Conservation (phyloP, 257 asterid species). For the Przewalskia tangutica region DNA sequence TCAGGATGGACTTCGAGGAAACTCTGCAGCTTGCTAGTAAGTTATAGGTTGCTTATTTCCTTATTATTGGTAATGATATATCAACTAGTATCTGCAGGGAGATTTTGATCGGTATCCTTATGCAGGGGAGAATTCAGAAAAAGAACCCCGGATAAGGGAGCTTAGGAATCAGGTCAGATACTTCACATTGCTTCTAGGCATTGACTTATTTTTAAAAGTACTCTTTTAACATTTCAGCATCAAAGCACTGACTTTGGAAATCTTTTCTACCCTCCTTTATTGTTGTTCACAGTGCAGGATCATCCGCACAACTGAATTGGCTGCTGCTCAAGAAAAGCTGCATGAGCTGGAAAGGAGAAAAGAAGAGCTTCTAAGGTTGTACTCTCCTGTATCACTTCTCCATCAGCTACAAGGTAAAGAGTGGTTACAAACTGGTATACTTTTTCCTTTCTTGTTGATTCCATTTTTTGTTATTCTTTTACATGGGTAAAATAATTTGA, state of each 20-base stretch:
- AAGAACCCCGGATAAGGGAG: conserved; percentile 84
- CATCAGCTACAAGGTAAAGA: conserved; percentile 63
- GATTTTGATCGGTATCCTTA: not conserved
- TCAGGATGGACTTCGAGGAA: conserved; percentile 80
- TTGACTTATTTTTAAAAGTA: not conserved
- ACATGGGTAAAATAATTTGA: conserved; percentile 34
- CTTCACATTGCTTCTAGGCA: conserved; percentile 1
- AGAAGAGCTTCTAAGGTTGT: conserved; percentile 50
- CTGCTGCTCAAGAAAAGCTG: conserved; percentile 82
- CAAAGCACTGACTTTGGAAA: not conserved
- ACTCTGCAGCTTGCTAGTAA: conserved; percentile 92
- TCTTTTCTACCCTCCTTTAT: not conserved
- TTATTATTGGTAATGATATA: not conserved
- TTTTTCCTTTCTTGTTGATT: conserved; percentile 42
- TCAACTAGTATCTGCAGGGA: not conserved
- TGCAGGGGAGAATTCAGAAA: conserved; percentile 81
- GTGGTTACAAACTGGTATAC: not conserved
- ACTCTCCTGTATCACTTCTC: conserved; percentile 73
- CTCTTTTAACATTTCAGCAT: not conserved
- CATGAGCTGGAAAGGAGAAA: conserved; percentile 70
- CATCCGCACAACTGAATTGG: conserved; percentile 86
- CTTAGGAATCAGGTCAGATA: conserved; percentile 80
- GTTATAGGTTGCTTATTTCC: conserved; percentile 16
- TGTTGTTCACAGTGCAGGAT: conserved; percentile 68
- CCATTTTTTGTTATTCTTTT: conserved; percentile 30